These are phyloP conservation scores for Tripterygium wilfordii DNA, from an alignment of 177 flowering plant genomes.

Conservation along the genomic window DNA sequence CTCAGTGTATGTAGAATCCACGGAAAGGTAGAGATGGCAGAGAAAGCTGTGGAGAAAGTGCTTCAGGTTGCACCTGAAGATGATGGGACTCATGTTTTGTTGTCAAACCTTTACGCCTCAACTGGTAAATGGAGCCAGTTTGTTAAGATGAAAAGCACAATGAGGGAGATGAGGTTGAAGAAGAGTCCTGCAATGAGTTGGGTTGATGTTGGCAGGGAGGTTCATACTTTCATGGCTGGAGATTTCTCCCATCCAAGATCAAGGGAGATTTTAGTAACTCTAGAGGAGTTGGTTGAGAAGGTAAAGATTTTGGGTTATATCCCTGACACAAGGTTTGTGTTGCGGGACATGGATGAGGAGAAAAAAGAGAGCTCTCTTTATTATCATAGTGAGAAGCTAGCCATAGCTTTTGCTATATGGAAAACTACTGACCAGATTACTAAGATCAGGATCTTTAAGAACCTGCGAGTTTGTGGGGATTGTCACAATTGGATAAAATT, in stretches of 20 bases:
- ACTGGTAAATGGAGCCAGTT: slow-evolving; percentile 40
- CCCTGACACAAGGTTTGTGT: slow-evolving; percentile 42
- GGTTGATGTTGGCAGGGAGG: slow-evolving; percentile 35
- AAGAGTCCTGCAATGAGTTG: slow-evolving; percentile 52
- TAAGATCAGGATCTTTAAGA: slow-evolving; percentile 41
- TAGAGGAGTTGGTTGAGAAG: slow-evolving; percentile 23
- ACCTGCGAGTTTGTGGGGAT: slow-evolving; percentile 51
- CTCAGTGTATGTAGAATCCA: slow-evolving; percentile 46
- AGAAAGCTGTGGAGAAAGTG: slow-evolving; percentile 18
- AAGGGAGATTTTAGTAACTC: slow-evolving; percentile 23
- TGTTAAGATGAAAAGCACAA: slow-evolving; percentile 29
- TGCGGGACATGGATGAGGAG: slow-evolving; percentile 44
- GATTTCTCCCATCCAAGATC: slow-evolving; percentile 35
- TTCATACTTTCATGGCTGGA: slow-evolving; percentile 50
- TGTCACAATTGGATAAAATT: slow-evolving; percentile 47
- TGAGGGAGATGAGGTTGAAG: slow-evolving; percentile 38
- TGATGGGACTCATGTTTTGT: slow-evolving; percentile 33
- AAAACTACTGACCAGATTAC: slow-evolving; percentile 15
- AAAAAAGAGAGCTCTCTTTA: slow-evolving; percentile 35
- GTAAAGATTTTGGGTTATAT: slow-evolving; percentile 35
- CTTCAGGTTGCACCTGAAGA: slow-evolving; percentile 33
- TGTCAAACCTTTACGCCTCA: slow-evolving; percentile 47
- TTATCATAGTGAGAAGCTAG: slow-evolving; percentile 50
- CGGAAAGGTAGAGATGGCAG: slow-evolving; percentile 34
- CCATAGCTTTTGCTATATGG: slow-evolving; percentile 41